Conservation (phyloP, 345 rosid species). For the Arabidopsis arenosa region DNA sequence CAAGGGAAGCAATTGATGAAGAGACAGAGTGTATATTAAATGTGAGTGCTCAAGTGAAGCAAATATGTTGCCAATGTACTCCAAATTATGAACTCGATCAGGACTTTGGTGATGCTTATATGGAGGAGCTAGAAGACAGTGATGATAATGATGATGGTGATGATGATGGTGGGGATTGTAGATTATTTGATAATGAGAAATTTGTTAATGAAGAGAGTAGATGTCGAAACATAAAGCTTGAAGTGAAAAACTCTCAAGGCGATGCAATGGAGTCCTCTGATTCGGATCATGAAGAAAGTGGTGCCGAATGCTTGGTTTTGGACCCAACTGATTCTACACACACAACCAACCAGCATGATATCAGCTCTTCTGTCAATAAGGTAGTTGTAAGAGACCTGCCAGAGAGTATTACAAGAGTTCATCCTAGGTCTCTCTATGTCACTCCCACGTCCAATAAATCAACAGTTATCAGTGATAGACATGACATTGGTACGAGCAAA, state of each 20-base stretch:
- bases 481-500: slow-evolving; percentile 23
- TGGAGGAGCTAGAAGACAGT: slow-evolving; percentile 74
- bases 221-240: slow-evolving; percentile 39
- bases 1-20: slow-evolving; percentile 58
- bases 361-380: slow-evolving; percentile 34
- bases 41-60: slow-evolving; percentile 80
- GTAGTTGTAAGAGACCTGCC: slow-evolving; percentile 25
- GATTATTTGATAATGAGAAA: slow-evolving; percentile 18
- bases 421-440: slow-evolving; percentile 38
- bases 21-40: slow-evolving; percentile 72
- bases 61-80: slow-evolving; percentile 62
- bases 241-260: slow-evolving; percentile 32
- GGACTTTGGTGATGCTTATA: slow-evolving; percentile 74
- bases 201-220: slow-evolving; percentile 23
- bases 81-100: slow-evolving; percentile 59
- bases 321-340: slow-evolving; percentile 27
- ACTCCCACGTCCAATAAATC: slow-evolving; percentile 41
- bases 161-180: slow-evolving; percentile 40
- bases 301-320: slow-evolving; percentile 54
- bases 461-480: slow-evolving; percentile 30
- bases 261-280: slow-evolving; percentile 43
- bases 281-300: slow-evolving; percentile 56
- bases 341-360: slow-evolving; percentile 25
- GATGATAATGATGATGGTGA: slow-evolving; percentile 49
- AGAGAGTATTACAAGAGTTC: slow-evolving; percentile 35